A percentile compares a stretch with the other conserved stretches of the same genome.
Evolutionary conservation across 2,329 filamentous ascomycete genomes (phyloP).

Genomic region (Botrytis fragariae): DNA sequence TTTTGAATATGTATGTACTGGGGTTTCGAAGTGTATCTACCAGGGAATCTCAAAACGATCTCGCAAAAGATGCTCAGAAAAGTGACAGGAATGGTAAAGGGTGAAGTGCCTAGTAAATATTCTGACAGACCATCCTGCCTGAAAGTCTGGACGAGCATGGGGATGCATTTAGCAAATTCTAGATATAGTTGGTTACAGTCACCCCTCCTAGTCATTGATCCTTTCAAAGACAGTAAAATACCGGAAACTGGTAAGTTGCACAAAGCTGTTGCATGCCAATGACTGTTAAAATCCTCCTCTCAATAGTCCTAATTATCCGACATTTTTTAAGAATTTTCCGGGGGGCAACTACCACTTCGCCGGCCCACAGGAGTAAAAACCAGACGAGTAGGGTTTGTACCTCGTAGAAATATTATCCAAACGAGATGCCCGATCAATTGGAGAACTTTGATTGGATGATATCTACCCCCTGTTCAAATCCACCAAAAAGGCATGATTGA

Average conservation of each 20-base stretch:
- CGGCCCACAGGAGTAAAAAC: background rate
- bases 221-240: background rate
- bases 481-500: background rate
- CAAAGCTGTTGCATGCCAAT: background rate
- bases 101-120: background rate
- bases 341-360: background rate
- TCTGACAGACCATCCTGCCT: conserved; percentile 10
- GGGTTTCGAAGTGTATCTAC: background rate
- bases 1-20: conserved; percentile 8
- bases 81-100: background rate
- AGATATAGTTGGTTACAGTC: background rate
- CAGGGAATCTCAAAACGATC: background rate
- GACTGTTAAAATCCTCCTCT: background rate
- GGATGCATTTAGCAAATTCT: background rate
- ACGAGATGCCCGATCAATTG: background rate
- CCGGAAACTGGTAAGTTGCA: background rate
- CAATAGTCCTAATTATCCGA: background rate
- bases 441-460: background rate
- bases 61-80: background rate
- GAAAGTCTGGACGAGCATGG: conserved; percentile 19
- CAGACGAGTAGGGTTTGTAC: background rate
- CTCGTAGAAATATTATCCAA: conserved; percentile 1
- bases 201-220: background rate
- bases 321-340: background rate
- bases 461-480: background rate